Evolutionary conservation across 2,329 filamentous ascomycete genomes (phyloP).

Genomic region (Malbranchea zuffiana): DNA sequence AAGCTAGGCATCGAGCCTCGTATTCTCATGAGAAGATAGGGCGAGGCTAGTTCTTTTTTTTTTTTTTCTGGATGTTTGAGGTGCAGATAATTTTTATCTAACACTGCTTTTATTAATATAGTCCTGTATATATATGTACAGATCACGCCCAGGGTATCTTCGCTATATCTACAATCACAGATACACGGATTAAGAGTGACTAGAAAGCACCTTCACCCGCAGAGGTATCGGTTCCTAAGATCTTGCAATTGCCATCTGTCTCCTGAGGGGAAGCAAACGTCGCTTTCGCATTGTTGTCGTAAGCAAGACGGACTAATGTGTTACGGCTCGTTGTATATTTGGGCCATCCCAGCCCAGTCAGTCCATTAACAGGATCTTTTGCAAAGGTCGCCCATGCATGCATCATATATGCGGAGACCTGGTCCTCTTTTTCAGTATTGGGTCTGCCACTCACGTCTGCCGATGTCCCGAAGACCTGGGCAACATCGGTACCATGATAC

Average conservation of each 20-base stretch:
- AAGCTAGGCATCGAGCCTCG: too few relatives aligned
- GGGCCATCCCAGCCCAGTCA: constrained; percentile 16
- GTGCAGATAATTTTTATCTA: too few relatives aligned
- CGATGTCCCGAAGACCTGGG: constrained; percentile 23
- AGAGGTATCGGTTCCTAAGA: constrained; percentile 15
- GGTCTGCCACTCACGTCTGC: constrained; percentile 32
- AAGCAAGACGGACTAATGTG: constrained; percentile 17
- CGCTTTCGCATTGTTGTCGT: constrained; percentile 14
- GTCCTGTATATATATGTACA: too few relatives aligned
- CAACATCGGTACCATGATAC: constrained; percentile 20
- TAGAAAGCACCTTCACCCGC: constrained; percentile 20
- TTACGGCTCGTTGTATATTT: constrained; percentile 9
- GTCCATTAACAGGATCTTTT: constrained; percentile 21
- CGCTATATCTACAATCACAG: too few relatives aligned
- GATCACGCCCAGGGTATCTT: too few relatives aligned
- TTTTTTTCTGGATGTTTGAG: too few relatives aligned
- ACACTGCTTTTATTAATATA: too few relatives aligned
- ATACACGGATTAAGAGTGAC: neutral
- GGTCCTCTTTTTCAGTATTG: constrained; percentile 51
- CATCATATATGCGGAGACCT: constrained; percentile 20
- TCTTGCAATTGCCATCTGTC: constrained; percentile 18
- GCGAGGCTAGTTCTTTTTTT: too few relatives aligned
- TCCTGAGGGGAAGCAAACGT: constrained; percentile 13
- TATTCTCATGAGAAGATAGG: too few relatives aligned
- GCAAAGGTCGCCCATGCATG: constrained; percentile 27